Base-by-base conservation (phyloP, 257 asterid genomes). In the Echium plantagineum region DNA sequence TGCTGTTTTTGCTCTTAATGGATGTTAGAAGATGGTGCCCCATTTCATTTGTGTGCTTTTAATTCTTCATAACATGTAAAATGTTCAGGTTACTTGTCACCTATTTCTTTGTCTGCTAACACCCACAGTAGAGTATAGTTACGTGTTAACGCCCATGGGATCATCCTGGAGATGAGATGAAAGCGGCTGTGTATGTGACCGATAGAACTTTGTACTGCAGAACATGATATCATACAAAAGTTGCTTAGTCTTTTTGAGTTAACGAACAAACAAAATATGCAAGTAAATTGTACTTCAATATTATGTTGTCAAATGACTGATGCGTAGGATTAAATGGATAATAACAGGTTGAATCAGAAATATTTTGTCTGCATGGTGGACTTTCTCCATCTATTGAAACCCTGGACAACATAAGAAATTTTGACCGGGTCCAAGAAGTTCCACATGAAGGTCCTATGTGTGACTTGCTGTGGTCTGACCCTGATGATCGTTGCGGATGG, bases 361-460 rank as follows among this genome's bases (percentile, higher is more conserved):
- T 90, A 55, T 90, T 90, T 71, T 90, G 97, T 77, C 78, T 90
- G 66, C 97, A 90, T 52, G 97, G 97, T 74, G 96, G 97, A 53
- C 68, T 90, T 69, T 90, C 97, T 65, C 97, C 97, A 10, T 86
- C 97, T 56, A 71, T 90, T 57, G 97, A 90, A 71, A 90, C 97
- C 61, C 94, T 90, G 52, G 97, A 90, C 71, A 87, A 80, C 70
- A 83, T 90, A 73, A 80, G 97, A 74, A 86, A 85, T 80, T 87
- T 90, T 52, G 97, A 90, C 55, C 97, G 97, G 72, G 94, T 90
- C 63, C 97, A 90, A 86, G 97, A 90, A 83, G 97, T 90, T 63
- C 97, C 97, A 49, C 97, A 90, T 70, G 97, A 90, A 78, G 97
- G 97, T 60, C 96, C 97, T 31, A 90, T 90, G 97, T 90, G 97